These are phyloP conservation scores for Huiozyma sinensis DNA, from an alignment of 805 yeast genomes.

Conservation along the genomic window DNA sequence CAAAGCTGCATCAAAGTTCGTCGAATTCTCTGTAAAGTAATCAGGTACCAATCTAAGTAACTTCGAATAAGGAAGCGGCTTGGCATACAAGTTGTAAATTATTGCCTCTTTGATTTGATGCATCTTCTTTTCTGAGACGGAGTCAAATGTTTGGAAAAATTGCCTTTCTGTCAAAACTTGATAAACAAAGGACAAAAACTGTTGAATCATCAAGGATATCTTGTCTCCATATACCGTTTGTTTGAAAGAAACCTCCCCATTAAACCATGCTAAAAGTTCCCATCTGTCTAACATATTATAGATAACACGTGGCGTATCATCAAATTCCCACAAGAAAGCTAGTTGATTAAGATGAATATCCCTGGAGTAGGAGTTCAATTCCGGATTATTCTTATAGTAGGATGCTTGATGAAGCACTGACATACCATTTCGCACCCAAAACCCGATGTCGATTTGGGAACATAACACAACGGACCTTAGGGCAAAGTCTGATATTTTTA, in stretches of 20 bases:
- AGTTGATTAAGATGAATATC: constrained; percentile 68
- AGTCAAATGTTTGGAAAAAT: constrained; percentile 38
- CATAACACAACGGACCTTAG: constrained; percentile 50
- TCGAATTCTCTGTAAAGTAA: constrained; percentile 27
- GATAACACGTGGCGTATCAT: constrained; percentile 46
- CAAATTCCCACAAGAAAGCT: constrained; percentile 42
- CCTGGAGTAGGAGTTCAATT: constrained; percentile 48
- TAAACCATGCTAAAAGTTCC: constrained; percentile 44
- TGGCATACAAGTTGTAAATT: constrained; percentile 40
- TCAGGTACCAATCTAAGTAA: constrained; percentile 31
- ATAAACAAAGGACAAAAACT: constrained; percentile 61
- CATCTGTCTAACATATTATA: constrained; percentile 45
- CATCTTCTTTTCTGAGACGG: constrained; percentile 22
- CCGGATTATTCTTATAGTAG: constrained; percentile 38
- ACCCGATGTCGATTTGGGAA: constrained; percentile 51
- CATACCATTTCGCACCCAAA: constrained; percentile 68
- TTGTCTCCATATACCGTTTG: constrained; percentile 40
- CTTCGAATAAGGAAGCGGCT: constrained; percentile 45
- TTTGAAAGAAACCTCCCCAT: constrained; percentile 23
- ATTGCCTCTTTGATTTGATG: constrained; percentile 32
- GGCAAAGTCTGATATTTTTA: constrained; percentile 44
- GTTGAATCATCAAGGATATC: constrained; percentile 60
- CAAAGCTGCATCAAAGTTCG: constrained; percentile 39
- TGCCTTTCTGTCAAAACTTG: constrained; percentile 61
- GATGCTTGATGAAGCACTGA: constrained; percentile 41